Evolutionary conservation across 1,139 yeast genomes (phyloP), one percentile per base, ranked within the genome.

Genomic region (Suhomyces yuchorum): DNA sequence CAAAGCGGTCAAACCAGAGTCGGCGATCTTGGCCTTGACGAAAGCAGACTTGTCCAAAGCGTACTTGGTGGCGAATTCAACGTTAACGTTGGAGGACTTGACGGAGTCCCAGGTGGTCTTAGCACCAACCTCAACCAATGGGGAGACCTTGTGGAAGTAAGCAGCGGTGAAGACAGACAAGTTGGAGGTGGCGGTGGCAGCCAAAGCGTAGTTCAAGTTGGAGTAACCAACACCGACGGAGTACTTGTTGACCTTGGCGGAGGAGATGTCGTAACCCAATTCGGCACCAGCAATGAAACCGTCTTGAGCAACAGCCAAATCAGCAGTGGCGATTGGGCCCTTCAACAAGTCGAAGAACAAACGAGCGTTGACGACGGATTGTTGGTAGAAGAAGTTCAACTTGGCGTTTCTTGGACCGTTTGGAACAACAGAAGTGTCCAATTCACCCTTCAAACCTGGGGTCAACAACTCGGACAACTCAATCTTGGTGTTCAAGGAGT

Each of bases 211-310:
- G 63, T 83, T 80, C 61, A 93, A 87, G 69, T 89, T 89, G 65
- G 89, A 78, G 87, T 89, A 93, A 67, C 98, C 99, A 63, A 89
- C 80, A 64, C 96, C 97, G 56, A 92, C 87, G 53, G 97, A 85
- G 84, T 92, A 92, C 75, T 89, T 88, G 77, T 96, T 87, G 68
- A 95, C 87, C 74, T 88, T 82, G 65, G 97, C 98, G 58, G 87
- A 82, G 61, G 90, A 81, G 67, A 93, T 89, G 76, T 95, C 98
- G 80, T 93, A 93, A 65, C 96, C 96, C 67, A 93, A 84, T 77
- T 93, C 97, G 59, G 95, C 96, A 76, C 99, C 99, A 62, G 93
- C 95, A 60, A 96, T 84, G 82, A 91, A 87, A 61, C 97, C 97
- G 65, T 91, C 97, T 75, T 89, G 96, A 68, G 96, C 96, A 64